Conservation (phyloP, 2,329 filamentous ascomycete genomes). For the Cordyceps cateniannulata region DNA sequence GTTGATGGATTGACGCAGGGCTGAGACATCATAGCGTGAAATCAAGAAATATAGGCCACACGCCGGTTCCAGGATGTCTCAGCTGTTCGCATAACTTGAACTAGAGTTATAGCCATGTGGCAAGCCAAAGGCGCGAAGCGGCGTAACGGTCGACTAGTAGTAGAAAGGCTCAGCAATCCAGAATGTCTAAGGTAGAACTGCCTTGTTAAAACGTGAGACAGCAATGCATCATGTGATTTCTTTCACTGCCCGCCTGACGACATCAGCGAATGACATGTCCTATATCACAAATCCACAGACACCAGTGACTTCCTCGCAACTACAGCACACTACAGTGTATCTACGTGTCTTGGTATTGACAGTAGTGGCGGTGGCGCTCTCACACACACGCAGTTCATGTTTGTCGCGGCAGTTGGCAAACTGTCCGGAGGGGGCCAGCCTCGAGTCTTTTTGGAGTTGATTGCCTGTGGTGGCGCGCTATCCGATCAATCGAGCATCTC, state of each 20-base stretch:
- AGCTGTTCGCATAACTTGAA: neutral
- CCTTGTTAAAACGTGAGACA: slow-evolving; percentile 9
- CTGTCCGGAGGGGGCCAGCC: no score
- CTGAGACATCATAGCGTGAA: slow-evolving; percentile 4
- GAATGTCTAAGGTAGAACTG: neutral
- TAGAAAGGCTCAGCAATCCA: neutral
- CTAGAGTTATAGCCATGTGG: neutral
- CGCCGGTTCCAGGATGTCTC: neutral
- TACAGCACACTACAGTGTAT: no score
- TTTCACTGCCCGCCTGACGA: neutral
- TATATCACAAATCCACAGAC: neutral
- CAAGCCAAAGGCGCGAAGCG: no score
- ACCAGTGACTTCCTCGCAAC: no score
- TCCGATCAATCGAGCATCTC: neutral
- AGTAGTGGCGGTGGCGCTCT: neutral
- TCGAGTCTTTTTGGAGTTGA: neutral
- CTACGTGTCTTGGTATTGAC: neutral
- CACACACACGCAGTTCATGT: neutral
- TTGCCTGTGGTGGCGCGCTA: neutral
- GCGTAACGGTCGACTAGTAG: no score
- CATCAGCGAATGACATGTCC: neutral
- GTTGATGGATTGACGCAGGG: neutral
- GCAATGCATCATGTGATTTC: slow-evolving; percentile 7
- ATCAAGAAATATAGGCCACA: no score
- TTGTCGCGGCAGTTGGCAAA: neutral